Conservation (phyloP, 495 filamentous ascomycete species). For the Baudoinia panamericana region DNA sequence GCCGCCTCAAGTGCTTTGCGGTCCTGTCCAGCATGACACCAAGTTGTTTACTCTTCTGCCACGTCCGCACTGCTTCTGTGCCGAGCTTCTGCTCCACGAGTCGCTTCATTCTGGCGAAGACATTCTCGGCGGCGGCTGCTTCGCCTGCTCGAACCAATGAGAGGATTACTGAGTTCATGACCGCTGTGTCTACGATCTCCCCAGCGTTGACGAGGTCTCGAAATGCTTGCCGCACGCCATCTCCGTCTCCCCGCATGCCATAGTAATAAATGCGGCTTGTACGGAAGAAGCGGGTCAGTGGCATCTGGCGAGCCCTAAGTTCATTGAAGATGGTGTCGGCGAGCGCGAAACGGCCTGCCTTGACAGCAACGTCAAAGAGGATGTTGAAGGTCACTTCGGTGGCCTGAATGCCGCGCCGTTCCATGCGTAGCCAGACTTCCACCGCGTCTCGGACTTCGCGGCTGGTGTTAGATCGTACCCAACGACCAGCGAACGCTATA, state of each 20-base stretch:
- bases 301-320: slow-evolving; percentile 53
- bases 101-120: slow-evolving; percentile 71
- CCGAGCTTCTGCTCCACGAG: slow-evolving; percentile 26
- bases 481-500: slow-evolving; percentile 62
- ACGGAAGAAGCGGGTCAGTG: slow-evolving; percentile 59
- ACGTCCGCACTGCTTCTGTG: slow-evolving; percentile 22
- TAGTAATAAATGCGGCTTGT: slow-evolving; percentile 70
- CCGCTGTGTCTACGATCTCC: slow-evolving; percentile 76
- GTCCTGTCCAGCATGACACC: slow-evolving; percentile 32
- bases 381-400: slow-evolving; percentile 70
- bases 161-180: slow-evolving; percentile 71
- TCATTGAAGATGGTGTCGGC: slow-evolving; percentile 75
- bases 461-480: slow-evolving; percentile 47
- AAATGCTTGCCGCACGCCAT: slow-evolving; percentile 58
- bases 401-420: slow-evolving; percentile 37
- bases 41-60: slow-evolving; percentile 24
- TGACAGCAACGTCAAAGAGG: slow-evolving; percentile 77
- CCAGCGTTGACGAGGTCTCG: slow-evolving; percentile 62
- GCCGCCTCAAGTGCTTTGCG: slow-evolving; percentile 40
- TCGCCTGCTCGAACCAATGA: slow-evolving; percentile 65
- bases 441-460: slow-evolving; percentile 59
- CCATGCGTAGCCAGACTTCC: slow-evolving; percentile 80
- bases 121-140: slow-evolving; percentile 52
- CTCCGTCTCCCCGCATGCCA: slow-evolving; percentile 54
- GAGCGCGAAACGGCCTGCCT: slow-evolving; percentile 65